These are phyloP conservation scores for Penicillium tannophilum DNA, from an alignment of 495 filamentous ascomycete genomes.

Conservation along the genomic window DNA sequence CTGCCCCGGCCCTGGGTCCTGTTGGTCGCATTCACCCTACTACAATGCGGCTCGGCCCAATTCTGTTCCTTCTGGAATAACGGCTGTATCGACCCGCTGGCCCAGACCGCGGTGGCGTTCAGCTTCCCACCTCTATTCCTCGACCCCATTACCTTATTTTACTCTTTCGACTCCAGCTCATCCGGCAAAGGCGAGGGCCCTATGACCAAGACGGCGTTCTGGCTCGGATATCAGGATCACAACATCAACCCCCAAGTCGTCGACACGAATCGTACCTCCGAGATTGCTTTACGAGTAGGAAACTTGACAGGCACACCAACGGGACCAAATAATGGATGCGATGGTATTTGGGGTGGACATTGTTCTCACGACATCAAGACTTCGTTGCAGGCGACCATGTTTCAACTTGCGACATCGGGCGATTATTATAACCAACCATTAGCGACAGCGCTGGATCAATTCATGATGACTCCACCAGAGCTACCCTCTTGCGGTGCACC, in stretches of 20 bases:
- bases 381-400: slow-evolving; percentile 32
- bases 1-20: slow-evolving; percentile 24
- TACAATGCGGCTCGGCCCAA: slow-evolving; percentile 30
- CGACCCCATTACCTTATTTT: slow-evolving; percentile 41
- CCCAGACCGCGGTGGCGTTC: slow-evolving; percentile 43
- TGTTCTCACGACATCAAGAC: slow-evolving; percentile 41
- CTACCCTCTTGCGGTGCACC: slow-evolving; percentile 34
- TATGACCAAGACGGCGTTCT: slow-evolving; percentile 45
- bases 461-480: slow-evolving; percentile 27
- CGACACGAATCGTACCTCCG: slow-evolving; percentile 43
- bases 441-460: slow-evolving; percentile 31
- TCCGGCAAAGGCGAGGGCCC: slow-evolving; percentile 38
- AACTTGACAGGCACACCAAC: slow-evolving; percentile 43
- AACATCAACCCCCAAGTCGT: slow-evolving; percentile 37
- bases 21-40: slow-evolving; percentile 20
- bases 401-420: slow-evolving; percentile 29
- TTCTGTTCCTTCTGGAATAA: slow-evolving; percentile 45
- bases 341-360: slow-evolving; percentile 42
- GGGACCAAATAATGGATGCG: slow-evolving; percentile 43
- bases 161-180: slow-evolving; percentile 41
- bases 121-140: slow-evolving; percentile 42
- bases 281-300: slow-evolving; percentile 43
- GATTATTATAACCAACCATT: slow-evolving; percentile 37
- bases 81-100: slow-evolving; percentile 46
- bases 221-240: slow-evolving; percentile 40